These are phyloP conservation scores for Malania oleifera DNA, from an alignment of 164 flowering plant genomes.

Conservation along the genomic window DNA sequence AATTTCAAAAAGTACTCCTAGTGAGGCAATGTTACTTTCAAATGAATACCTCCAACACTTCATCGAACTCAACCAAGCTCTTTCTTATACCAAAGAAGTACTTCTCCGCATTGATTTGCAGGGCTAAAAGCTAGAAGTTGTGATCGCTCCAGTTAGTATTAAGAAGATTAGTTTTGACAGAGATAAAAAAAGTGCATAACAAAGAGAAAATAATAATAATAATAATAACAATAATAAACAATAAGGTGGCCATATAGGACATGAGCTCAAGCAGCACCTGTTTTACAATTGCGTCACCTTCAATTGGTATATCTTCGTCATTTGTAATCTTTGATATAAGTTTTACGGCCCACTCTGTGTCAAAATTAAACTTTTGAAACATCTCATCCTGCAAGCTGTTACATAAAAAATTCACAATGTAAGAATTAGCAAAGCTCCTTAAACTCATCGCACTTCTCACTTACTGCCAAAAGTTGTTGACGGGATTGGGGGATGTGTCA, in stretches of 20 bases:
- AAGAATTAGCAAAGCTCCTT: neutral
- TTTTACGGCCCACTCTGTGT: constrained; percentile 90
- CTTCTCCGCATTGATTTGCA: constrained; percentile 94
- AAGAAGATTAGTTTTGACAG: neutral
- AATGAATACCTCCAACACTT: constrained; percentile 85
- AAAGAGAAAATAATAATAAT: constrained; percentile 1
- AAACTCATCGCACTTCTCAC: neutral
- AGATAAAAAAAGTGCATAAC: neutral
- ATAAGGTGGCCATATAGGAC: constrained; percentile 1
- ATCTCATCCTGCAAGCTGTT: constrained; percentile 97
- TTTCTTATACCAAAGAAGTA: constrained; percentile 83
- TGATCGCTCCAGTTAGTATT: neutral
- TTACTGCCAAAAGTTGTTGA: no score
- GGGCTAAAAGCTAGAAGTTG: constrained; percentile 57
- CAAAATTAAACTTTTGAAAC: constrained; percentile 94
- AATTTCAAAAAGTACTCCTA: neutral
- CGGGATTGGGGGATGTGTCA: no score
- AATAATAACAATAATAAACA: neutral
- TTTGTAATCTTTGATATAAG: constrained; percentile 77
- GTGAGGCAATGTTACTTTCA: neutral
- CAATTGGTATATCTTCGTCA: constrained; percentile 86
- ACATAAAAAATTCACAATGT: constrained; percentile 6
- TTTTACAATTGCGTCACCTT: constrained; percentile 69
- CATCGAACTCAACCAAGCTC: constrained; percentile 96
- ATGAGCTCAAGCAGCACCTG: constrained; percentile 46